phyloP scores from a whole-genome alignment of 805 yeast species.

The Nakazawaea pomicola region DNA sequence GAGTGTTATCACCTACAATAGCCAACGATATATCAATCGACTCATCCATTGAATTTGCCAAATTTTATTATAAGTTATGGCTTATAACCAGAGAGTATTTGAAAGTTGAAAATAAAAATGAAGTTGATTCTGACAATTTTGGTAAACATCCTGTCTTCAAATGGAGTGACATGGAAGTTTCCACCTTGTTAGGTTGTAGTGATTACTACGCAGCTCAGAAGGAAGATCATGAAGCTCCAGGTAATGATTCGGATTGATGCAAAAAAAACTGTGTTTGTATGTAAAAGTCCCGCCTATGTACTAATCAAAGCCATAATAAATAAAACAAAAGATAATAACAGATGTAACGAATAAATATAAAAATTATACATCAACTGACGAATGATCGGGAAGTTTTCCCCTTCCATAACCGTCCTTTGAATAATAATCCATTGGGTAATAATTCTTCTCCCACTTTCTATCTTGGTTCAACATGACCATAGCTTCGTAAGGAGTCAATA shows the following conservation, averaged over 20 bases:
- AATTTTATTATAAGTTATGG: conserved; percentile 38
- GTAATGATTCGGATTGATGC: too few relatives aligned
- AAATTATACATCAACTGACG: conserved; percentile 8
- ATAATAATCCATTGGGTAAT: conserved; percentile 96
- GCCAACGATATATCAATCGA: conserved; percentile 49
- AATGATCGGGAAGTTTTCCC: conserved; percentile 61
- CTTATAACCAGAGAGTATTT: conserved; percentile 33
- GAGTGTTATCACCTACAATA: conserved; percentile 57
- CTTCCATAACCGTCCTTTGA: conserved; percentile 88
- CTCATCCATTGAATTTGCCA: conserved; percentile 45
- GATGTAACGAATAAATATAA: conserved; percentile 14
- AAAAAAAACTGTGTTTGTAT: too few relatives aligned
- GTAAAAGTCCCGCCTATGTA: too few relatives aligned
- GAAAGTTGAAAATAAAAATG: conserved; percentile 17
- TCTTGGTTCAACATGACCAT: conserved; percentile 83
- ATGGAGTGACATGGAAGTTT: conserved; percentile 57
- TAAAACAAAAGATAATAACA: conserved; percentile 2
- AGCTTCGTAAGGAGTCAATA: conserved; percentile 93
- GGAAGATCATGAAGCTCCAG: conserved; percentile 8
- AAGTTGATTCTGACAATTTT: conserved; percentile 22
- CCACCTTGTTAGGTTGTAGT: conserved; percentile 70
- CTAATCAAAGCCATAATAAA: too few relatives aligned
- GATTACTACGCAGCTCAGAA: conserved; percentile 25
- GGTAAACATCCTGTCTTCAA: conserved; percentile 31
- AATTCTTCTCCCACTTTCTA: conserved; percentile 52